Conservation (phyloP, 2,329 filamentous ascomycete genomes). For the Colletotrichum sp. region DNA sequence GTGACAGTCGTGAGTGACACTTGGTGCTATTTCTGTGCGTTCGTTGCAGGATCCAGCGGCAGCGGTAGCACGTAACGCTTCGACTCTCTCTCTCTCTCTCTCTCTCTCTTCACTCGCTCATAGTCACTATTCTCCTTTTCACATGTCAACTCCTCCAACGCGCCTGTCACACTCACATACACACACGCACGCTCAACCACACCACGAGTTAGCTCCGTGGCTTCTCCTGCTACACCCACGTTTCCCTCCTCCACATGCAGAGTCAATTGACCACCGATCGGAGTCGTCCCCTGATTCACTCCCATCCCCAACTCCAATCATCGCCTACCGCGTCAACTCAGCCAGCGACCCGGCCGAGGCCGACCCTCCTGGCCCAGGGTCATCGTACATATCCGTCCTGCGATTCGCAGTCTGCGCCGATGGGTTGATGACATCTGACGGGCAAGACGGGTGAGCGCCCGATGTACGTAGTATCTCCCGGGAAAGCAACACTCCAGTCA, state of each 20-base stretch:
- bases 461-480: background rate
- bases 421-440: background rate
- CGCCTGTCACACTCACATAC: background rate
- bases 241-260: conserved; percentile 1
- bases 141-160: conserved; percentile 4
- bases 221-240: background rate
- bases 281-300: conserved; percentile 10
- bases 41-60: background rate
- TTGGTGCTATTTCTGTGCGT: conserved; percentile 2
- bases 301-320: background rate
- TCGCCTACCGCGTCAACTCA: conserved; percentile 9
- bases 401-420: background rate
- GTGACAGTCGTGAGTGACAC: background rate
- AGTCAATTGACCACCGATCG: conserved; percentile 9
- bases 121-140: background rate
- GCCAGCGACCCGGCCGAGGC: background rate
- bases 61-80: background rate
- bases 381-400: conserved; percentile 8
- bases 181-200: background rate
- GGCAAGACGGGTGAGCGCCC: background rate
- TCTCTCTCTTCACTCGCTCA: background rate
- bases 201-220: background rate
- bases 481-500: background rate
- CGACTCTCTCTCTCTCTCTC: background rate
- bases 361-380: background rate